Percentiles rank a stretch among this genome's conserved stretches.
Conservation (phyloP, 805 yeast species). For the Allodekkera sacchari region DNA sequence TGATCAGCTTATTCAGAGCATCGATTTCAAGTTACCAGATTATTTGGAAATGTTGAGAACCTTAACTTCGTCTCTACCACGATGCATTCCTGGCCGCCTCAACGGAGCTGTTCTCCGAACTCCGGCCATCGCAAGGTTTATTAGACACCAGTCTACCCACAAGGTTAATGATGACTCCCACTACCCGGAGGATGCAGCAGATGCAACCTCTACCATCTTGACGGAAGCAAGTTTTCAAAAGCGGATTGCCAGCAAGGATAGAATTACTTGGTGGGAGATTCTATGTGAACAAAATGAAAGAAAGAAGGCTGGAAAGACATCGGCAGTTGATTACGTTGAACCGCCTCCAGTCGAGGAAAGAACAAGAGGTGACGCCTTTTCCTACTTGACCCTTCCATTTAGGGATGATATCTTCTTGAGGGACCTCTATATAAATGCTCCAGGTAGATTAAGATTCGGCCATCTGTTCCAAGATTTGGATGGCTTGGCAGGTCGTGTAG, state of each 20-base stretch:
- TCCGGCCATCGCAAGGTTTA: too few relatives aligned
- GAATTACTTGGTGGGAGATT: constrained; percentile 85
- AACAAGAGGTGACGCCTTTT: constrained; percentile 71
- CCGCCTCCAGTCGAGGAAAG: constrained; percentile 64
- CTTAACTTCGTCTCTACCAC: too few relatives aligned
- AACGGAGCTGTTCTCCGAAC: too few relatives aligned
- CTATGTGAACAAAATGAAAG: constrained; percentile 64
- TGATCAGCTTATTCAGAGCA: too few relatives aligned
- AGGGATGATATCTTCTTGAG: constrained; percentile 75
- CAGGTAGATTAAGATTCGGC: constrained; percentile 87
- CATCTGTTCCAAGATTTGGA: constrained; percentile 92
- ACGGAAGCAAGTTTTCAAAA: constrained; percentile 52
- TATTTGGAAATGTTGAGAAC: too few relatives aligned
- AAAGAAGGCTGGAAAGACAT: constrained; percentile 60
- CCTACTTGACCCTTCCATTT: constrained; percentile 67
- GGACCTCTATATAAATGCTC: constrained; percentile 83
- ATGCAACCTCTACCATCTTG: constrained; percentile 62
- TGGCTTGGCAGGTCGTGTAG: constrained; percentile 89
- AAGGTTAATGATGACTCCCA: constrained; percentile 20
- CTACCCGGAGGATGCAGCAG: constrained; percentile 56
- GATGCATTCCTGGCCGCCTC: too few relatives aligned
- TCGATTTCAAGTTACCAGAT: too few relatives aligned
- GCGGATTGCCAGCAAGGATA: constrained; percentile 24
- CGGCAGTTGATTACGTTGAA: constrained; percentile 64
- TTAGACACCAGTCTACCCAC: constrained; percentile 3